Conservation (phyloP, 805 yeast genomes). For the Yarrowia alimentaria region DNA sequence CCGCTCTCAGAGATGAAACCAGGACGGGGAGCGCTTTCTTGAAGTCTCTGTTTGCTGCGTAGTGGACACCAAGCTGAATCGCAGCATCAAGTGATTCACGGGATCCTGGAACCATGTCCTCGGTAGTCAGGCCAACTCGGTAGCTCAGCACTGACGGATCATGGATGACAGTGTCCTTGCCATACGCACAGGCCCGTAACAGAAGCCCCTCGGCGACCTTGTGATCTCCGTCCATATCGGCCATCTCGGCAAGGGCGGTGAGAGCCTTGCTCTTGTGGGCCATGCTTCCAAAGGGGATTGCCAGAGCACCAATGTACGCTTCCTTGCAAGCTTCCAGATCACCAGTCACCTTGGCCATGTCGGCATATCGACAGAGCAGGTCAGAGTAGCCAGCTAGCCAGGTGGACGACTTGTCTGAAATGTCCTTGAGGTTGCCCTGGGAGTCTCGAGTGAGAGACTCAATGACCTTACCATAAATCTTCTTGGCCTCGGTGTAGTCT, state of each 20-base stretch:
- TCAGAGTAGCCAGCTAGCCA: constrained; percentile 11
- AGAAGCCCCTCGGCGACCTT: constrained; percentile 1
- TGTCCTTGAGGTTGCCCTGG: constrained; percentile 1
- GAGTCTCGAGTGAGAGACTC: constrained; percentile 14
- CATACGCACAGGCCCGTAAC: constrained; percentile 16
- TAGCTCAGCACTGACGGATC: background rate
- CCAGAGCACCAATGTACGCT: constrained; percentile 1
- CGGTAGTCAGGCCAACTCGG: constrained; percentile 13
- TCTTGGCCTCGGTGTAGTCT: background rate
- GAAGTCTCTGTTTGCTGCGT: constrained; percentile 3
- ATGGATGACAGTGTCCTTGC: background rate
- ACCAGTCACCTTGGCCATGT: constrained; percentile 17
- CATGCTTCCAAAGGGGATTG: background rate
- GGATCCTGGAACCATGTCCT: constrained; percentile 11
- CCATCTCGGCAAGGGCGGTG: constrained; percentile 1
- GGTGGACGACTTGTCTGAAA: background rate
- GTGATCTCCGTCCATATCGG: constrained; percentile 12
- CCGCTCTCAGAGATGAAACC: constrained; percentile 7
- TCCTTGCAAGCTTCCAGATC: constrained; percentile 13
- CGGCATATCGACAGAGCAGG: constrained; percentile 20
- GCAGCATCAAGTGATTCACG: constrained; percentile 20
- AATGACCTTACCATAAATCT: background rate
- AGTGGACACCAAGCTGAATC: constrained; percentile 4
- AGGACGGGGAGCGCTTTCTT: constrained; percentile 9
- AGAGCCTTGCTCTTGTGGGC: constrained; percentile 5